Evolutionary conservation across 352 stramenopile species (phyloP), one percentile per base, ranked within the genome.

Genomic region (Globisporangium nodosum): DNA sequence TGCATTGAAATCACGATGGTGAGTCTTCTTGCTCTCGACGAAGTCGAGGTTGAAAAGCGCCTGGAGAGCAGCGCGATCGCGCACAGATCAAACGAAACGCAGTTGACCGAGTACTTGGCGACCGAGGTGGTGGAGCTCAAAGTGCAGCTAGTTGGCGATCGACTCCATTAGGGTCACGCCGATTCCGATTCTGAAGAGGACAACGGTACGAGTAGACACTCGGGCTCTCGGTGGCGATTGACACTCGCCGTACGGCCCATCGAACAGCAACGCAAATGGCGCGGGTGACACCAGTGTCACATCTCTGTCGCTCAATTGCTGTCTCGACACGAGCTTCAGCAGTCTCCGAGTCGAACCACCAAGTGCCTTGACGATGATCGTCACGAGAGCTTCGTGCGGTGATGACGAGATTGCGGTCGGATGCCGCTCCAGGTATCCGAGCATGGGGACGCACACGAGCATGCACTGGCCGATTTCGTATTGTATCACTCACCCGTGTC

Each of bases 341-440:
- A 92, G 64, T 33, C 72, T 72, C 4, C 68, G 73, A 33, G 82
- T 92, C 82, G 80, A 90, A 47, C 85, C 77, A 21, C 82, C 80
- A 3, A 79, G 12, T 0, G 70, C 63, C 43, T 78, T 80, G 52
- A 94, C 77, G 60, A 88, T 80, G 54, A 92, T 73, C 12, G 69
- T 84, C 5, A 89, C 69, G 64, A 81, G 69, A 13, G 70, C 48
- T 74, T 94, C 78, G 24, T 78, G 66, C 1, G 85, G 85, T 3
- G 81, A 82, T 30, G 78, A 92, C 18, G 81, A 87, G 45, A 96
- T 84, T 4, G 82, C 92, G 58, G 96, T 94, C 20, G 88, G 88
- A 72, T 97, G 88, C 87, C 88, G 96, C 65, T 96, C 68, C 0
- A 86, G 63, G 8, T 65, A 21, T 5, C 69, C 83, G 52, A 97